Evolutionary conservation across 352 stramenopile species (phyloP).

Genomic region (Globisporangium nagaii): DNA sequence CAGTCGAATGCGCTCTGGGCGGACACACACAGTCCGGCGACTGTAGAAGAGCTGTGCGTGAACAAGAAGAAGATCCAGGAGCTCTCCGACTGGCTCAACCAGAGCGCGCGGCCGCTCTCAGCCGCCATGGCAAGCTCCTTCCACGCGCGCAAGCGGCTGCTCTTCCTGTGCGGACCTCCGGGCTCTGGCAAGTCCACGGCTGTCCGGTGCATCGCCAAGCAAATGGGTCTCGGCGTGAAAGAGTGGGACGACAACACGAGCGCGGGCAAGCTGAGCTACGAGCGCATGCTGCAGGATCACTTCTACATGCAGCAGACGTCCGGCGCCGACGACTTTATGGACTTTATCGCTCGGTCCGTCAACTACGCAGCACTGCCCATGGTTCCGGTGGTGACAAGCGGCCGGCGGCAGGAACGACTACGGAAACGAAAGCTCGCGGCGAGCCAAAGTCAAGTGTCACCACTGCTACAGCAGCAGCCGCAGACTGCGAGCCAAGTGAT

Average conservation of each 20-base stretch:
- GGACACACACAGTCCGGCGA: slow-evolving; percentile 32
- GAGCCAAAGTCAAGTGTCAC: slow-evolving; percentile 1
- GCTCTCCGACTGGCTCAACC: slow-evolving; percentile 52
- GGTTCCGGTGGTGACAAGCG: slow-evolving; percentile 5
- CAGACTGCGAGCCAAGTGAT: slow-evolving; percentile 31
- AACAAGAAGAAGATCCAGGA: slow-evolving; percentile 83
- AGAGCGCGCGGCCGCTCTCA: slow-evolving; percentile 16
- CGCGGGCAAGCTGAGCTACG: slow-evolving; percentile 43
- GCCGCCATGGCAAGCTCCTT: not conserved
- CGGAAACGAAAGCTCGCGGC: slow-evolving; percentile 8
- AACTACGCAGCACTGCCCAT: slow-evolving; percentile 61
- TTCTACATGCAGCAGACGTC: slow-evolving; percentile 45
- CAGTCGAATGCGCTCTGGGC: slow-evolving; percentile 34
- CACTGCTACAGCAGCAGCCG: not conserved
- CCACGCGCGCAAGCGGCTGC: slow-evolving; percentile 38
- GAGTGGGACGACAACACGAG: slow-evolving; percentile 74
- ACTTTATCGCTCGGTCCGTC: slow-evolving; percentile 70
- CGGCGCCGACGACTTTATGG: slow-evolving; percentile 61
- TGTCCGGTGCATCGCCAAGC: slow-evolving; percentile 46
- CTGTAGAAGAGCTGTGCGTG: slow-evolving; percentile 65
- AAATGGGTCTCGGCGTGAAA: slow-evolving; percentile 42
- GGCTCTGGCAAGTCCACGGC: slow-evolving; percentile 80
- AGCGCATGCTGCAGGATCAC: slow-evolving; percentile 45
- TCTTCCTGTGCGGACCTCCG: slow-evolving; percentile 79
- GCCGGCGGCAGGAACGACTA: no score